A percentile compares a stretch with the other conserved stretches of the same genome.
phyloP scores from a whole-genome alignment of 768 basidiomycete species.

The Cystobasidium onofrii region DNA sequence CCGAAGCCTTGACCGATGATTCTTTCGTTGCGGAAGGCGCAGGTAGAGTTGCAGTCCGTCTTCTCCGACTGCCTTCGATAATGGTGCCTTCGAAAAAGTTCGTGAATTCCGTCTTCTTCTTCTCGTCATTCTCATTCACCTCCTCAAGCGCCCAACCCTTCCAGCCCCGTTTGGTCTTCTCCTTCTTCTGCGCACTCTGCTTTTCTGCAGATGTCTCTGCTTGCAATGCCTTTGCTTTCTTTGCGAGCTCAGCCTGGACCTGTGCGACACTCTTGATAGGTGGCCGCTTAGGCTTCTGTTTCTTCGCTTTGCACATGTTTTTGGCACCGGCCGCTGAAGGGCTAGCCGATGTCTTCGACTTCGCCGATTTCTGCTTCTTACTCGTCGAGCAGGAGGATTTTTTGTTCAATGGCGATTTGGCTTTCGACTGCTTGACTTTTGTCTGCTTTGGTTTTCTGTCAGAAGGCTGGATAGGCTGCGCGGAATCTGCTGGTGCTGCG shows the following conservation, averaged over 20 bases:
- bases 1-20: neutral
- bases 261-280: neutral
- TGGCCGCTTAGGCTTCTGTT: neutral
- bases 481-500: no score
- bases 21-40: neutral
- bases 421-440: no score
- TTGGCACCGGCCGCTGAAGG: neutral
- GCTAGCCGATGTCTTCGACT: no score
- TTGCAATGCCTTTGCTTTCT: neutral
- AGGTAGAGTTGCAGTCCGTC: neutral
- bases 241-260: neutral
- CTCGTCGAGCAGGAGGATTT: no score
- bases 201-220: neutral
- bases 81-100: neutral
- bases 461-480: no score
- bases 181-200: neutral
- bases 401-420: no score
- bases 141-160: constrained; percentile 3
- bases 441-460: no score
- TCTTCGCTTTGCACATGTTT: no score
- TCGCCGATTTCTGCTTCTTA: no score
- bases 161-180: constrained; percentile 6
- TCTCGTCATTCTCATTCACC: neutral
- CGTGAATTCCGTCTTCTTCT: neutral
- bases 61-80: neutral